Conservation (phyloP, 1,284 basidiomycete genomes). For the Porodaedalea pini region DNA sequence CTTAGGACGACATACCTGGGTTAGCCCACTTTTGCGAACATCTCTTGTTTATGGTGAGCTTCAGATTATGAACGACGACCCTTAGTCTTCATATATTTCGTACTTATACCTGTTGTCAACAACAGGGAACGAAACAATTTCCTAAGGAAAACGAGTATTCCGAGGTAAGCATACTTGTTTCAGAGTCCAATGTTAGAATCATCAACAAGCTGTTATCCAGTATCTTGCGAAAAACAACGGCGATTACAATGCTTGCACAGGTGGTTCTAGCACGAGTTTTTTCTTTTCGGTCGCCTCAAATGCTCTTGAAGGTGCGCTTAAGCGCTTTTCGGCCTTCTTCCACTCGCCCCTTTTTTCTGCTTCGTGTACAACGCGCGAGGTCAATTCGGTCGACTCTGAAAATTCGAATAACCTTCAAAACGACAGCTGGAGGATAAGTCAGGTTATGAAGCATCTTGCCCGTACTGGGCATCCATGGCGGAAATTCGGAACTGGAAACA, state of each 20-base stretch:
- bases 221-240: conserved; percentile 92
- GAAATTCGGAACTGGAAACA: conserved; percentile 93
- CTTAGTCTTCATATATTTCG: too few species aligned
- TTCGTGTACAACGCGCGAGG: conserved; percentile 89
- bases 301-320: conserved; percentile 79
- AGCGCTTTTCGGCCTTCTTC: conserved; percentile 94
- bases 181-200: background rate
- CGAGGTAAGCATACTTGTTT: conserved; percentile 45
- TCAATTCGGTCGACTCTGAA: conserved; percentile 97
- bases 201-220: conserved; percentile 33
- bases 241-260: conserved; percentile 90
- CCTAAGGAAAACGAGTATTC: conserved; percentile 92
- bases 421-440: conserved; percentile 95
- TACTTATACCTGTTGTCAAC: background rate
- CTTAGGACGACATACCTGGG: conserved; percentile 80
- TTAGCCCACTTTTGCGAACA: conserved; percentile 95
- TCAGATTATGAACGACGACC: background rate
- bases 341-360: conserved; percentile 88
- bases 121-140: conserved; percentile 77
- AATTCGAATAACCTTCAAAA: conserved; percentile 96
- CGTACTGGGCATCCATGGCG: conserved; percentile 81
- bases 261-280: conserved; percentile 91
- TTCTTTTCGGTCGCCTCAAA: conserved; percentile 86
- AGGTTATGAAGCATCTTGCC: conserved; percentile 88
- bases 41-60: conserved; percentile 85